phyloP scores from a whole-genome alignment of 306 rosid species.

The Arachis hypogaea region DNA sequence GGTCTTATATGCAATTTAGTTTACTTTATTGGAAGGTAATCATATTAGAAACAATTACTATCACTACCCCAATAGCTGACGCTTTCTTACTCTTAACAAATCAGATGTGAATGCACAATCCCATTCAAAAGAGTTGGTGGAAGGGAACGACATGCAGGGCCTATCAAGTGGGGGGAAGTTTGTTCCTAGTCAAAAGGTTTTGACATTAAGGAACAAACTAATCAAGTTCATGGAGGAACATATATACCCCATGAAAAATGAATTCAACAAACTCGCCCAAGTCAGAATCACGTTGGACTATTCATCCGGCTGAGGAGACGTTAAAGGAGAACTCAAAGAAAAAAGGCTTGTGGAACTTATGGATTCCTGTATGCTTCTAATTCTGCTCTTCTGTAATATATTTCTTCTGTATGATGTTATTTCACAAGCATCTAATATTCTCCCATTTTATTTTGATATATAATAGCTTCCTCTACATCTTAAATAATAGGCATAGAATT shows the following conservation, averaged over 20 bases:
- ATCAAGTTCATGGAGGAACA: constrained; percentile 85
- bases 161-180: constrained; percentile 63
- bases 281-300: constrained; percentile 81
- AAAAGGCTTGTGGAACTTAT: constrained; percentile 97
- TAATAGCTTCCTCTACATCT: constrained; percentile 19
- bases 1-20: constrained; percentile 30
- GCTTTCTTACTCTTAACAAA: constrained; percentile 35
- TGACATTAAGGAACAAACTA: constrained; percentile 64
- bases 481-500: constrained; percentile 10
- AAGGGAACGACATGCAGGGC: constrained; percentile 48
- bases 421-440: constrained; percentile 30
- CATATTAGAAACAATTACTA: neutral
- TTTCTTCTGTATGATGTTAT: constrained; percentile 30
- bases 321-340: constrained; percentile 85
- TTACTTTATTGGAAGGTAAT: constrained; percentile 28
- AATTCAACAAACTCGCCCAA: constrained; percentile 76
- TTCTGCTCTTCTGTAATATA: constrained; percentile 28
- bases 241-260: constrained; percentile 85
- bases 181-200: constrained; percentile 62
- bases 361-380: constrained; percentile 74
- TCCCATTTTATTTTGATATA: constrained; percentile 22
- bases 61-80: constrained; percentile 37
- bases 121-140: constrained; percentile 46
- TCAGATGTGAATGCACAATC: constrained; percentile 44
- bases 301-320: constrained; percentile 91